phyloP scores from a whole-genome alignment of 306 rosid genomes.

The Phaseolus lunatus region DNA sequence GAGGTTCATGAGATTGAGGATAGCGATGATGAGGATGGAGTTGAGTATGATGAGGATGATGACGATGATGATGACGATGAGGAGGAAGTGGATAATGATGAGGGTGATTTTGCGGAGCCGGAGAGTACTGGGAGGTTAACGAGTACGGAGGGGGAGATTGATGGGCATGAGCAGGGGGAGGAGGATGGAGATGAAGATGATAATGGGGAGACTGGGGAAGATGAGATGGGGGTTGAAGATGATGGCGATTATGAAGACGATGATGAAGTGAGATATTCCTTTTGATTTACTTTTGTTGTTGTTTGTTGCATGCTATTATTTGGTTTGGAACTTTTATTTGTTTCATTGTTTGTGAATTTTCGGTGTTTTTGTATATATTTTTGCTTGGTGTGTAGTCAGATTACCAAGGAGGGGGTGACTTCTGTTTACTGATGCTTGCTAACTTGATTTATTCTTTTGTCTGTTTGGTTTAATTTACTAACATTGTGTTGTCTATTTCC shows the following conservation, averaged over 20 bases:
- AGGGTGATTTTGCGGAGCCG: constrained; percentile 67
- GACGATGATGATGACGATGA: constrained; percentile 74
- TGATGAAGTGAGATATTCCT: constrained; percentile 78
- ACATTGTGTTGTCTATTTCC: neutral
- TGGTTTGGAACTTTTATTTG: neutral
- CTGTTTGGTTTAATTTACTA: neutral
- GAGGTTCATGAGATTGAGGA: constrained; percentile 83
- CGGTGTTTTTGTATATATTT: neutral
- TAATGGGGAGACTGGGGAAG: constrained; percentile 87
- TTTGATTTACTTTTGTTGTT: neutral
- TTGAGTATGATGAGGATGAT: constrained; percentile 73
- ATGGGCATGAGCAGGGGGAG: constrained; percentile 94
- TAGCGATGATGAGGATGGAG: constrained; percentile 79
- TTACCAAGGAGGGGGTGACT: constrained; percentile 20
- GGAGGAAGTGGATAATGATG: constrained; percentile 88
- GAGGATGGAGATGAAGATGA: constrained; percentile 86
- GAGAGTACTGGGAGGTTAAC: constrained; percentile 71
- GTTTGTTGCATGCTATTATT: constrained; percentile 25
- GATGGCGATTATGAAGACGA: constrained; percentile 78
- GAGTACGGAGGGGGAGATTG: constrained; percentile 87
- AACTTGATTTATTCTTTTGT: neutral
- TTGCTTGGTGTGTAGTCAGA: constrained; percentile 27
- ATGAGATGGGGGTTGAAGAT: constrained; percentile 64
- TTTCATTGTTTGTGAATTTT: neutral
- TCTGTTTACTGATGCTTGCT: constrained; percentile 30